Evolutionary conservation across 148 eudicot species (phyloP).

Genomic region (Chenopodium suecicum): DNA sequence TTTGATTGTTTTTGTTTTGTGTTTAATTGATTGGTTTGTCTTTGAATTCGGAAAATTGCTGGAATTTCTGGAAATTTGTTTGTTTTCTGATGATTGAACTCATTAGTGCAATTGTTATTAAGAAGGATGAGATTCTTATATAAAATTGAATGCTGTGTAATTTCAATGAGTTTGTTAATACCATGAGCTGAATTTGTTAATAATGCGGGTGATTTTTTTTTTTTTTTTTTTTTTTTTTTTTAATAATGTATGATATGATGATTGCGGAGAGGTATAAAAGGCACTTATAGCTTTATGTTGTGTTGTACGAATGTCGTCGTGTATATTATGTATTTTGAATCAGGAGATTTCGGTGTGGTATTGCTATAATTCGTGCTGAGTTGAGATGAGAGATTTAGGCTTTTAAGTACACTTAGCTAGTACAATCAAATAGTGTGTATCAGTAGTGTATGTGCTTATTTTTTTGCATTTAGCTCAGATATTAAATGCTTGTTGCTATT

Average conservation of each 20-base stretch:
- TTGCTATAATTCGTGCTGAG: too few species aligned
- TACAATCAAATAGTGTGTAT: not conserved
- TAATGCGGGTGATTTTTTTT: not conserved
- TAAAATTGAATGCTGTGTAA: not conserved
- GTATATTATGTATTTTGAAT: too few species aligned
- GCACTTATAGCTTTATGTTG: not conserved
- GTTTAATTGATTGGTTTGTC: not conserved
- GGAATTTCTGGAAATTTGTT: not conserved
- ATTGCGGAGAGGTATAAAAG: not conserved
- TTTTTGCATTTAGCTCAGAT: not conserved
- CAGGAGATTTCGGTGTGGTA: too few species aligned
- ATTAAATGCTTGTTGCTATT: constrained; percentile 8
- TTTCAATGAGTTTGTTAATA: not conserved
- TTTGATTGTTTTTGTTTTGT: not conserved
- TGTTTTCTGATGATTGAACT: not conserved
- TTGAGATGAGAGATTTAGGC: not conserved
- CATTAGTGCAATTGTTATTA: not conserved
- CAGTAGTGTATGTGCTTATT: not conserved
- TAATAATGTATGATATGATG: not conserved
- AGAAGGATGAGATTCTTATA: not conserved
- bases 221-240: too few species aligned
- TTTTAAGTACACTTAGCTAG: not conserved
- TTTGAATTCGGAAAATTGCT: not conserved
- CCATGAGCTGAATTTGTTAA: not conserved
- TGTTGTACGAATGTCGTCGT: not conserved